These are phyloP conservation scores for Linaria vulgaris DNA, from an alignment of 257 asterid species.

Conservation along the genomic window DNA sequence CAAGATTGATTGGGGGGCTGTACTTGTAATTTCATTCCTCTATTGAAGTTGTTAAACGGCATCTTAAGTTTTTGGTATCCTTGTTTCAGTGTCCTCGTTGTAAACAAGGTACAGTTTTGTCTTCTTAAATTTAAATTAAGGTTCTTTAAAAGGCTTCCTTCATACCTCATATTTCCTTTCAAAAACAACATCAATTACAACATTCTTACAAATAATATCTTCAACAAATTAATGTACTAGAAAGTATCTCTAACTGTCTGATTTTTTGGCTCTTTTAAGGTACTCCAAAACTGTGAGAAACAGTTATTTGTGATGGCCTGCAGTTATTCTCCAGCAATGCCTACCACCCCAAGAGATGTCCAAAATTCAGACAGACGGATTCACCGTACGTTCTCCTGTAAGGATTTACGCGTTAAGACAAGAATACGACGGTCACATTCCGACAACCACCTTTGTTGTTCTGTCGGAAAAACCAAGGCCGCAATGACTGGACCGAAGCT, in stretches of 20 bases:
- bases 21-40: neutral
- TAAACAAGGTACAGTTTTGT: conserved; percentile 44
- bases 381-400: conserved; percentile 32
- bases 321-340: conserved; percentile 39
- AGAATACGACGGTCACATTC: conserved; percentile 39
- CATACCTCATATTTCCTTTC: conserved; percentile 26
- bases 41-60: conserved; percentile 29
- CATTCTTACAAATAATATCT: neutral
- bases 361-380: conserved; percentile 33
- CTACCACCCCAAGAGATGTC: conserved; percentile 30
- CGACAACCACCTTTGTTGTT: conserved; percentile 45
- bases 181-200: conserved; percentile 9
- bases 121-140: conserved; percentile 19
- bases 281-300: conserved; percentile 3
- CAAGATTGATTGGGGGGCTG: neutral
- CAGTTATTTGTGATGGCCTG: conserved; percentile 44
- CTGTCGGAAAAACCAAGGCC: conserved; percentile 32
- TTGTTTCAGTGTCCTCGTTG: conserved; percentile 39
- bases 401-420: conserved; percentile 22
- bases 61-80: conserved; percentile 30
- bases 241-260: neutral
- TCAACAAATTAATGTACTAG: neutral
- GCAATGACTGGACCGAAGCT: conserved; percentile 41
- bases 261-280: conserved; percentile 15
- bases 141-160: conserved; percentile 30